Conservation (phyloP, 768 basidiomycete genomes). For the Russula abietina region DNA sequence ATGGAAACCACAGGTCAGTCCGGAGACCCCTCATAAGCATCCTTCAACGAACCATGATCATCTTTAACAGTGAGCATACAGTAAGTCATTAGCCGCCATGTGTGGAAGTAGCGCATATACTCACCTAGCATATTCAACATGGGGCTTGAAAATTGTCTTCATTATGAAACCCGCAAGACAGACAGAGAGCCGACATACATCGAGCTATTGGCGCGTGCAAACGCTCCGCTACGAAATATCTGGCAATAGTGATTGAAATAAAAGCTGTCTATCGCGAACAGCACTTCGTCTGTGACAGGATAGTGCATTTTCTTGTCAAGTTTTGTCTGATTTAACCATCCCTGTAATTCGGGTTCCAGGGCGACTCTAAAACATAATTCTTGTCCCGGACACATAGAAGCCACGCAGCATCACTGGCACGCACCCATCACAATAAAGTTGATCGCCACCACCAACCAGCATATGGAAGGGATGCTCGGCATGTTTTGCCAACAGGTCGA, state of each 20-base stretch:
- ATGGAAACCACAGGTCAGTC: background rate
- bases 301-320: slow-evolving; percentile 53
- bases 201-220: slow-evolving; percentile 83
- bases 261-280: slow-evolving; percentile 72
- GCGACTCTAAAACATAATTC: slow-evolving; percentile 47
- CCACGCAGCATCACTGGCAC: slow-evolving; percentile 28
- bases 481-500: slow-evolving; percentile 84
- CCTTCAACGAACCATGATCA: slow-evolving; percentile 60
- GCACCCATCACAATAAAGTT: slow-evolving; percentile 83
- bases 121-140: slow-evolving; percentile 84
- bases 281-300: slow-evolving; percentile 66
- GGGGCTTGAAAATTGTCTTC: slow-evolving; percentile 43
- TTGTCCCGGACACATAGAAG: background rate
- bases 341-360: slow-evolving; percentile 82
- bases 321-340: slow-evolving; percentile 67
- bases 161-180: background rate
- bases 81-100: background rate
- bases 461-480: slow-evolving; percentile 75
- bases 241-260: slow-evolving; percentile 91
- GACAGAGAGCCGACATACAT: slow-evolving; percentile 51
- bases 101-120: slow-evolving; percentile 24
- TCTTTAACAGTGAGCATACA: slow-evolving; percentile 40
- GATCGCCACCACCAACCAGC: slow-evolving; percentile 93
- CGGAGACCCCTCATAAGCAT: background rate
- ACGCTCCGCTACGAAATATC: slow-evolving; percentile 79